Percentiles rank a stretch among this genome's conserved stretches.
Evolutionary conservation across 2,329 filamentous ascomycete genomes (phyloP).

Genomic region (Helicocarpus griseus): DNA sequence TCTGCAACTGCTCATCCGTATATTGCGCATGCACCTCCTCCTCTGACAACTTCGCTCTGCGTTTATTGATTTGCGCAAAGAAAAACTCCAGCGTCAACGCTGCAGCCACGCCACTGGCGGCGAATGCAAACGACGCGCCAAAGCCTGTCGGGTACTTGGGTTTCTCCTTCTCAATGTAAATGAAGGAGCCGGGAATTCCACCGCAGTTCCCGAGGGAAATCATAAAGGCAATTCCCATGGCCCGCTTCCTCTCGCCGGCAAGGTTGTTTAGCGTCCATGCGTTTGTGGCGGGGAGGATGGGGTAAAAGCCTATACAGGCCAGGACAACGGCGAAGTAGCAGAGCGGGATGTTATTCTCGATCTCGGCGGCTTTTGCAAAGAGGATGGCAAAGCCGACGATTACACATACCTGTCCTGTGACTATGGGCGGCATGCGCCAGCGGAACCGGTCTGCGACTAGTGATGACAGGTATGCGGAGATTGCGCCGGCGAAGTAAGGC

Average conservation of each 20-base stretch:
- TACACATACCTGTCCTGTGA: constrained; percentile 25
- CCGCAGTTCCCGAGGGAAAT: constrained; percentile 33
- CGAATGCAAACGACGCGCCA: constrained; percentile 22
- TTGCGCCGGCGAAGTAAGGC: constrained; percentile 27
- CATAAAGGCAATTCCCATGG: constrained; percentile 32
- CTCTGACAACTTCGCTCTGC: constrained; percentile 22
- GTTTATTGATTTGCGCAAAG: constrained; percentile 25
- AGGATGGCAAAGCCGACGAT: constrained; percentile 30
- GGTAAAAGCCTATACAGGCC: constrained; percentile 36
- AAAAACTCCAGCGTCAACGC: constrained; percentile 18
- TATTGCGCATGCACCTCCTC: constrained; percentile 24
- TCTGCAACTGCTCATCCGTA: constrained; percentile 24
- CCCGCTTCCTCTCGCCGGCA: constrained; percentile 28
- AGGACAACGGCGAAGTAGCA: constrained; percentile 39
- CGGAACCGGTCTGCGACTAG: constrained; percentile 29
- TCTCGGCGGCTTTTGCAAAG: constrained; percentile 27
- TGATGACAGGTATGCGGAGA: constrained; percentile 21
- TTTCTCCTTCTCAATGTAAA: constrained; percentile 22
- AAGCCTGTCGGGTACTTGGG: constrained; percentile 25
- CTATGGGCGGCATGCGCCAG: constrained; percentile 33
- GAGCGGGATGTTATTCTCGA: constrained; percentile 31
- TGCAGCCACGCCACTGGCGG: constrained; percentile 14
- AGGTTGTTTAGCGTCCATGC: constrained; percentile 36
- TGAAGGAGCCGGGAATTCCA: constrained; percentile 26
- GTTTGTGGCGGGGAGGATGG: constrained; percentile 33